Evolutionary conservation across 176 grass and related monocot genomes (phyloP).

Genomic region (Oryza officinalis): DNA sequence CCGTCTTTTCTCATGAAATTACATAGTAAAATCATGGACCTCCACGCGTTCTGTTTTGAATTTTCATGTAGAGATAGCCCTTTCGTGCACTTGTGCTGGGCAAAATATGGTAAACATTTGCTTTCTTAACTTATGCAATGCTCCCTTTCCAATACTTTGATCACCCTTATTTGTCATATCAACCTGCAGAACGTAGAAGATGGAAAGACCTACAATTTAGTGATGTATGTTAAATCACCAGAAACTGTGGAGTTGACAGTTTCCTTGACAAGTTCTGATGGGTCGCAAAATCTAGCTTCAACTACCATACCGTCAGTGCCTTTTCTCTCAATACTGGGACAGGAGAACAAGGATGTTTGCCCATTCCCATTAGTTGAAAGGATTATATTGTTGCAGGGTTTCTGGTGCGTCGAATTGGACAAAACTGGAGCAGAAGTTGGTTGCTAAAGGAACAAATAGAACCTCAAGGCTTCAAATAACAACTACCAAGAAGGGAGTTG

Average conservation of each 20-base stretch:
- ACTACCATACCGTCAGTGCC: slow-evolving; percentile 54
- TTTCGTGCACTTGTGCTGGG: not conserved
- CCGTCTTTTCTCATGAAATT: not conserved
- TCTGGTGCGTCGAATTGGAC: slow-evolving; percentile 45
- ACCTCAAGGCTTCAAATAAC: slow-evolving; percentile 54
- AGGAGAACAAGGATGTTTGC: not conserved
- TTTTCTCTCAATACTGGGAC: slow-evolving; percentile 1
- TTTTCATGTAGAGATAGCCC: not conserved
- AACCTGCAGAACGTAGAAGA: slow-evolving; percentile 90
- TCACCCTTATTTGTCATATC: slow-evolving; percentile 3
- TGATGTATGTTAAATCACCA: slow-evolving; percentile 65
- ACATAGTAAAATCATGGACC: not conserved
- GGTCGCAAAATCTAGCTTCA: slow-evolving; percentile 61
- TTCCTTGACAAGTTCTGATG: slow-evolving; percentile 67
- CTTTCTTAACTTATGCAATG: not conserved
- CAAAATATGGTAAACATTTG: not conserved
- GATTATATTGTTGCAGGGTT: slow-evolving; percentile 36
- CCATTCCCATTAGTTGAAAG: slow-evolving; percentile 3
- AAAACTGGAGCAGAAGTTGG: slow-evolving; percentile 44
- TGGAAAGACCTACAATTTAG: slow-evolving; percentile 74
- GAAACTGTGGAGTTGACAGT: slow-evolving; percentile 53
- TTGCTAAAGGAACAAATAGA: slow-evolving; percentile 48
- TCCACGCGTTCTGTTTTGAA: slow-evolving; percentile 4
- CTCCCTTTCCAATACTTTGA: not conserved
- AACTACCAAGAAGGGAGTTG: slow-evolving; percentile 46